Conservation (phyloP, 208 protist species). For the Trichomonas vaginalis region DNA sequence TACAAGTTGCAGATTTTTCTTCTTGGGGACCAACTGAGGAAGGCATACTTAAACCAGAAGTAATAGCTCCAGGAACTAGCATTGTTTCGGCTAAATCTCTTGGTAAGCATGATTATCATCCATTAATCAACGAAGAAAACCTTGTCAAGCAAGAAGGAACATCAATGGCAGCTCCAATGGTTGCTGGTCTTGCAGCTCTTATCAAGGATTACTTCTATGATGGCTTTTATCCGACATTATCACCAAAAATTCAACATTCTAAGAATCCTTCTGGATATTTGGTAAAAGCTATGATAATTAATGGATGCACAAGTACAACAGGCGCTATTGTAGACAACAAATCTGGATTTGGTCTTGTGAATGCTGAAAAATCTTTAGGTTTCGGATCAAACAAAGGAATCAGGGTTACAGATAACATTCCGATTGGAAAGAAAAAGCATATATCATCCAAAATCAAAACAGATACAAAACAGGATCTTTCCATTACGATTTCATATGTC, state of each 20-base stretch:
- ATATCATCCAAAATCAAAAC: neutral
- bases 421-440: neutral
- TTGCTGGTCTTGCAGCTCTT: neutral
- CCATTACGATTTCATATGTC: neutral
- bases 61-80: neutral
- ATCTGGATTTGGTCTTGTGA: neutral
- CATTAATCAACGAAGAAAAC: neutral
- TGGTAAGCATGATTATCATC: neutral
- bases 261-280: neutral
- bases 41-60: neutral
- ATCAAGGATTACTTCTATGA: neutral
- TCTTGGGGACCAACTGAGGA: neutral
- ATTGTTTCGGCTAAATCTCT: neutral
- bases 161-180: neutral
- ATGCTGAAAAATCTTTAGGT: neutral
- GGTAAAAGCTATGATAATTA: neutral
- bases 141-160: neutral
- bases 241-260: too few relatives aligned
- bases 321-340: neutral
- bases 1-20: neutral
- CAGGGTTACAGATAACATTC: neutral
- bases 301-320: neutral
- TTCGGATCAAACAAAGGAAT: neutral
- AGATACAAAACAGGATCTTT: neutral
- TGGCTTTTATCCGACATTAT: neutral